These are phyloP conservation scores for Mycena rosella DNA, from an alignment of 768 basidiomycete genomes.

Conservation along the genomic window DNA sequence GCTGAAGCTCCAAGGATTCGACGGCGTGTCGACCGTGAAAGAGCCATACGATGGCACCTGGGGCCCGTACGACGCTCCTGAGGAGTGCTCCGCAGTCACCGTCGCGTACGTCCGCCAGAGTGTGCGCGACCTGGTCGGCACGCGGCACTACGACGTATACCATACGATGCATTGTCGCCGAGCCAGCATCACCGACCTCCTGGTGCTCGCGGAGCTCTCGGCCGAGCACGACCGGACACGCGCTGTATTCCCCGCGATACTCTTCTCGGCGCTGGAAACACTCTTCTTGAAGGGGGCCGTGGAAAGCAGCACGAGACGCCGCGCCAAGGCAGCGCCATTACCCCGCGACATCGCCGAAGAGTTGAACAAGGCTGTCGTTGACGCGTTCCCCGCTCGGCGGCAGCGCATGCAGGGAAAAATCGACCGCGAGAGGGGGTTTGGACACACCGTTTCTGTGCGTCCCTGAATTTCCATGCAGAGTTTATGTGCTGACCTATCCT, in stretches of 20 bases:
- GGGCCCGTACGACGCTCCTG: background rate
- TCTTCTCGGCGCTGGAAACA: slow-evolving; percentile 5
- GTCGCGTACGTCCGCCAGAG: background rate
- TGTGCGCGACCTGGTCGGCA: slow-evolving; percentile 2
- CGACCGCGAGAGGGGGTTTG: too few species aligned
- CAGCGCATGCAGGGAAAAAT: background rate
- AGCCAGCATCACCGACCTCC: background rate
- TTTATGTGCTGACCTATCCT: too few species aligned
- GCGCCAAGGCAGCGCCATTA: background rate
- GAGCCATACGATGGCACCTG: background rate
- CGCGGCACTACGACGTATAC: slow-evolving; percentile 20
- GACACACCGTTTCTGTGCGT: too few species aligned
- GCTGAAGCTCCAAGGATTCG: slow-evolving; percentile 18
- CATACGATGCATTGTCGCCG: background rate
- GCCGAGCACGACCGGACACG: background rate
- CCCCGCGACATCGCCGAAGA: background rate
- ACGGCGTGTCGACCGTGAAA: background rate
- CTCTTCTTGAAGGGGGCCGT: background rate
- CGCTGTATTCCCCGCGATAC: slow-evolving; percentile 4
- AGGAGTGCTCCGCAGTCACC: background rate
- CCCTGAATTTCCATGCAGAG: too few species aligned
- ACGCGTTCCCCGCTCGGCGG: background rate
- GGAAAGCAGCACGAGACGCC: background rate
- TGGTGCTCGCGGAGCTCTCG: slow-evolving; percentile 19
- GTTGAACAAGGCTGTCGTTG: background rate